Evolutionary conservation across 169 alveolate genomes (phyloP), one percentile per base, ranked within the genome.

Genomic region (Plasmodium fragile): DNA sequence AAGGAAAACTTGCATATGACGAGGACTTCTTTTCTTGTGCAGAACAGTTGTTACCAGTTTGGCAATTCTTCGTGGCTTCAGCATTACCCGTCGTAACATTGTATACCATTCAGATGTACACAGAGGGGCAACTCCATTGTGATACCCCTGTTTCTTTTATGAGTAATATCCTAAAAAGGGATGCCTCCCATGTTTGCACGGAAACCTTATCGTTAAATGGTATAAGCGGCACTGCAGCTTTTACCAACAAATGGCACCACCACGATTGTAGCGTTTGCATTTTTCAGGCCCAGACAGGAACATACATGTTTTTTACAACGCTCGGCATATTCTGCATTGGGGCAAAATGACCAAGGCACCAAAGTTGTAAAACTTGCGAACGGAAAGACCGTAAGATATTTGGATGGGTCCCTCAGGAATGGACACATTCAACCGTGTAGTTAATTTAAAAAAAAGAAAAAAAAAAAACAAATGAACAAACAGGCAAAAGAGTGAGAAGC

Each of bases 391-490:
- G 30, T 18, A 65, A 65, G 75, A 18, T 28, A 65, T 18, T 18
- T 65, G 75, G 36, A 65, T 65, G 75, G 75, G n/a, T 1, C 75
- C 18, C 36, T 65, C 28, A 22, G 16, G 41, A 65, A 65, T 25
- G 36, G 75, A 28, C 36, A 3, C 36, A 28, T 65, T 65, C 75
- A 28, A 65, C 34, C 75, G 25, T 22, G 4, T 65, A 22, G 75
- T 65, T 65, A 65, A 65, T 65, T 65, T 65, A 22, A 65, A 65
- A 65, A 65, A 65, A 49, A 49, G 59, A 7, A 16, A 16, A 16
- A 16, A 49, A 65, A 65, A 65, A 65, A 80, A 30, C 65, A 82
- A 59, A 30, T 30, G 55, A 82, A 53, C 65, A 82, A 13, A 70
- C 80, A 82, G 25, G 79, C 30, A 41, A n/a, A n/a, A n/a, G 30